These are phyloP conservation scores for Mycena latifolia DNA, from an alignment of 768 basidiomycete genomes.

Conservation along the genomic window DNA sequence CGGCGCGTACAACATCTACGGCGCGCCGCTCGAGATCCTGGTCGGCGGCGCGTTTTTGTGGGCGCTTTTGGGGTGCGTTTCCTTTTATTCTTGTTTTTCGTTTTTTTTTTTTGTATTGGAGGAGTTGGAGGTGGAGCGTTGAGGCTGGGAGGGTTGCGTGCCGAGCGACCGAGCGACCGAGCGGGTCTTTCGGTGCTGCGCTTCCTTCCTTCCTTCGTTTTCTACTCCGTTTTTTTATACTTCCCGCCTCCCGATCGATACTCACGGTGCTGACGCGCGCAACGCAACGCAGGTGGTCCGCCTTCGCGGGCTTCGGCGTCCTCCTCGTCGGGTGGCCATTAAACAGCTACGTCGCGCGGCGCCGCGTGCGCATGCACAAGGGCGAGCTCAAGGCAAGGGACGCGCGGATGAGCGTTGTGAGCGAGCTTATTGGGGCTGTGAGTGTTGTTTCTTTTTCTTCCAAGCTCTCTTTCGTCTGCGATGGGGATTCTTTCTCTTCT, in stretches of 20 bases:
- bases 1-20: constrained; percentile 39
- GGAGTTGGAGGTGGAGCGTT: too few relatives aligned
- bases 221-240: too few relatives aligned
- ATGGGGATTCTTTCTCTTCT: too few relatives aligned
- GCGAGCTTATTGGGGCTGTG: constrained; percentile 80
- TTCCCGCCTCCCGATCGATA: too few relatives aligned
- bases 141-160: too few relatives aligned
- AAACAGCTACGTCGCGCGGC: constrained; percentile 73
- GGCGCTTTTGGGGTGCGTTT: constrained; percentile 59
- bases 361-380: constrained; percentile 75
- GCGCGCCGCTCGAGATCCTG: constrained; percentile 69
- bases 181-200: too few relatives aligned
- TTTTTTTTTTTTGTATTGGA: too few relatives aligned
- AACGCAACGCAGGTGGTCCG: constrained; percentile 57
- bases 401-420: constrained; percentile 82
- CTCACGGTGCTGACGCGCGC: too few relatives aligned
- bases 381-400: constrained; percentile 74
- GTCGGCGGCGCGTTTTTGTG: constrained; percentile 72
- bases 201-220: too few relatives aligned
- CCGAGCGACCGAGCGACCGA: too few relatives aligned
- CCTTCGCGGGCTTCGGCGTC: constrained; percentile 83
- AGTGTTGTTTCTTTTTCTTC: constrained; percentile 37
- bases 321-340: constrained; percentile 77
- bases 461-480: too few relatives aligned
- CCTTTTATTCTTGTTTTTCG: too few relatives aligned